Percentiles rank a stretch among this genome's conserved stretches.
These are phyloP conservation scores for Candolleomyces efflorescens DNA, from an alignment of 768 basidiomycete species.

Conservation along the genomic window DNA sequence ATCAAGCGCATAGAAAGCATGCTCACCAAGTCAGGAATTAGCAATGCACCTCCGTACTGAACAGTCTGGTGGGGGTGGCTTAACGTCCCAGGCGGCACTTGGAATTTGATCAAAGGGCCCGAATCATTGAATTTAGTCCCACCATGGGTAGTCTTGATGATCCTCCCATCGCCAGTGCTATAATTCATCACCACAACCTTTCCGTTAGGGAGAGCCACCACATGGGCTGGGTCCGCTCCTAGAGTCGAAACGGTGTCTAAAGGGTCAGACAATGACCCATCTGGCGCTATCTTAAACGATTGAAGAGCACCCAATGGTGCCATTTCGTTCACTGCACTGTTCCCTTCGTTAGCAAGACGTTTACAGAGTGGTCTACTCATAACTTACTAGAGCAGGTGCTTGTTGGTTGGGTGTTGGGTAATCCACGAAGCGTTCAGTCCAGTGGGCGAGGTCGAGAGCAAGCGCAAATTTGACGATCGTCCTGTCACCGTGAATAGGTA, in stretches of 20 bases:
- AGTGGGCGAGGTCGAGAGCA: constrained; percentile 43
- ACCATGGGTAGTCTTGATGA: constrained; percentile 44
- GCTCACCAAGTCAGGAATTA: constrained; percentile 62
- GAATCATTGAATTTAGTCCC: constrained; percentile 26
- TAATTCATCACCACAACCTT: constrained; percentile 61
- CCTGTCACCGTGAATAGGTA: constrained; percentile 51
- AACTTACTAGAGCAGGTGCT: constrained; percentile 57
- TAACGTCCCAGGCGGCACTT: constrained; percentile 32
- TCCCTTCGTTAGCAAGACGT: constrained; percentile 4
- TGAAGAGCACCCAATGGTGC: constrained; percentile 42
- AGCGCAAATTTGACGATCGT: constrained; percentile 40
- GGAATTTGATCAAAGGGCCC: constrained; percentile 50
- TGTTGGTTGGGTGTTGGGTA: constrained; percentile 49
- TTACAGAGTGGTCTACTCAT: background rate
- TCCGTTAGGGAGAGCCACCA: constrained; percentile 46
- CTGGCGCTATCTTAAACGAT: constrained; percentile 44
- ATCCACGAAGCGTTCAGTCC: constrained; percentile 61
- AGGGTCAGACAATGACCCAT: constrained; percentile 40
- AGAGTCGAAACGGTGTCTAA: constrained; percentile 44
- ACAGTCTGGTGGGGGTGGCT: constrained; percentile 68
- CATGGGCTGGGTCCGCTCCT: constrained; percentile 50
- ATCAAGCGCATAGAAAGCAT: background rate
- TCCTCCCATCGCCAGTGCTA: constrained; percentile 46
- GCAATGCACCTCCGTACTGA: constrained; percentile 48
- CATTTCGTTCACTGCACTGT: constrained; percentile 57